A percentile compares a stretch with the other conserved stretches of the same genome.
These are phyloP conservation scores for Xanthoconium purpureum DNA, from an alignment of 768 basidiomycete species.

Conservation along the genomic window DNA sequence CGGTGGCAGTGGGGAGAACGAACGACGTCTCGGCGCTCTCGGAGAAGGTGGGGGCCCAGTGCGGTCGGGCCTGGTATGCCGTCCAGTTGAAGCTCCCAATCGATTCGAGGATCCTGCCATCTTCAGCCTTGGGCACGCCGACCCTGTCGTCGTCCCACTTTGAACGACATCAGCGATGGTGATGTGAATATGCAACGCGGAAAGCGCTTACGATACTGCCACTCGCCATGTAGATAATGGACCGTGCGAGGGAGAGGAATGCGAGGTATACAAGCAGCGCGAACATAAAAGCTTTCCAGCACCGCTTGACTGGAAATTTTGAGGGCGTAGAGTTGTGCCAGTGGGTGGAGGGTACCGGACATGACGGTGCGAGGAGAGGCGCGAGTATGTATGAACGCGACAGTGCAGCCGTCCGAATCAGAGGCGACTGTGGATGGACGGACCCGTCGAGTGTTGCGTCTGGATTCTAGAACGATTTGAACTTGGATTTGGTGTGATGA, in stretches of 20 bases:
- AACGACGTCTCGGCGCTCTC: conserved; percentile 25
- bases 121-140: conserved; percentile 9
- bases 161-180: not conserved
- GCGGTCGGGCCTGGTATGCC: conserved; percentile 3
- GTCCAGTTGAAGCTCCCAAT: conserved; percentile 18
- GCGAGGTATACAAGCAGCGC: conserved; percentile 14
- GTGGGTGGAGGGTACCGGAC: not conserved
- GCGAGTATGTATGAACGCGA: not conserved
- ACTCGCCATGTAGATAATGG: conserved; percentile 1
- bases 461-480: not conserved
- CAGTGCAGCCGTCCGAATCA: not conserved
- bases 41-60: conserved; percentile 18
- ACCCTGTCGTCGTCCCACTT: not conserved
- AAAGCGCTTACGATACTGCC: not conserved
- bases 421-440: conserved; percentile 1
- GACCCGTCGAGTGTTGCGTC: not conserved
- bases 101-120: conserved; percentile 17
- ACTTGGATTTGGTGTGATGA: not conserved
- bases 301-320: not conserved
- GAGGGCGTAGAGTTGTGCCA: too few relatives aligned
- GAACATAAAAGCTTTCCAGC: conserved; percentile 10
- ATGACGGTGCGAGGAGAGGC: conserved; percentile 9
- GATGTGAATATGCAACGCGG: too few relatives aligned
- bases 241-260: not conserved
- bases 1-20: conserved; percentile 28